Base-by-base conservation (phyloP, 805 yeast species). In the Nakazawaea wyomingensis region DNA sequence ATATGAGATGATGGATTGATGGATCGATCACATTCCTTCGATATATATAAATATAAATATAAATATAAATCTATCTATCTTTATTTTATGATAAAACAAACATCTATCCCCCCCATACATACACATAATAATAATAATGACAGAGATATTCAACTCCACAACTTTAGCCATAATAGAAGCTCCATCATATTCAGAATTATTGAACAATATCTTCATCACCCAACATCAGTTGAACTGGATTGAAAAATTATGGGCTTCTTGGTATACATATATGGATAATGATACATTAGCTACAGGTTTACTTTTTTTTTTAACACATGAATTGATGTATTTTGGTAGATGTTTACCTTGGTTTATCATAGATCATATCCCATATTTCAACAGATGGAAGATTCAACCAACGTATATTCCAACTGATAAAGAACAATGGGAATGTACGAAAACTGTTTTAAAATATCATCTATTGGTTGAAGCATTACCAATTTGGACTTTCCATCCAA, bases 351-450 rank as follows among this genome's bases (percentile, higher is more conserved):
- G 81, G 81, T 71, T 64, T 50, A 64, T 76, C 13, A 71, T 76
- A 41, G 81, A 73, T 49, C 65, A 66, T 47, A 73, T 72, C 14
- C 76, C 78, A 5, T 74, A 62, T 52, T 76, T 76, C 60, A 61
- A 66, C 47, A 65, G 60, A 51, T 76, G 70, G 67, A 76, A 76
- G 55, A 72, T 76, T 44, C 82, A 76, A 54, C 77, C 73, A 6
- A 59, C 66, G 16, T 72, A 75, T 48, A 54, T 75, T 19, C 81
- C 81, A 6, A 62, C 74, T 3, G 69, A 69, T 47, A 66, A 69
- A 50, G 82, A 76, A 54, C 82, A 76, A 54, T 76, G 80, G 80
- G 82, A 76, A 53, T 76, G 81, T 53, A 56, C 76, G 45, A 76
- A 76, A 54, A 63, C 78, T n/a, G 81, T 76, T 16, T 59, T 76